A percentile compares a stretch with the other conserved stretches of the same genome.
Conservation (phyloP, 148 eudicot genomes). For the Pouteria glomerata region DNA sequence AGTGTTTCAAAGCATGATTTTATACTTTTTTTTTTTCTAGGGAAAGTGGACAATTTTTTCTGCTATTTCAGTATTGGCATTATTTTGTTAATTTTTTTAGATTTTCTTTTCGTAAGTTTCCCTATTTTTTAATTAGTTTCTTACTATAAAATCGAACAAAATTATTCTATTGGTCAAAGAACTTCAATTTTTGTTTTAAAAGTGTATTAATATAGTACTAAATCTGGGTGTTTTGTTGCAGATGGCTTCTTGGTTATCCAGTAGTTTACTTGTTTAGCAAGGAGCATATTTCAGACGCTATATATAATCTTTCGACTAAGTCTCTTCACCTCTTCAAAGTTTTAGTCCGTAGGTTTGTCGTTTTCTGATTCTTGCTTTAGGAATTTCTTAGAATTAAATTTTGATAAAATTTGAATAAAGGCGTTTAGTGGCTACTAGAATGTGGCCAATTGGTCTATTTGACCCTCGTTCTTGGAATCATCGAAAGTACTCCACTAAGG, state of each 20-base stretch:
- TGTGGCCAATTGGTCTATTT: background rate
- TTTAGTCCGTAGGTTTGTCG: slow-evolving; percentile 55
- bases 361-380: background rate
- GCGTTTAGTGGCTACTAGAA: background rate
- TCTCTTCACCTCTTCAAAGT: slow-evolving; percentile 71
- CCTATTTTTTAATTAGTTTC: too few relatives aligned
- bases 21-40: background rate
- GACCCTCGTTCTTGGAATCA: background rate
- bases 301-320: slow-evolving; percentile 81
- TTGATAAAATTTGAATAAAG: background rate
- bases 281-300: slow-evolving; percentile 66
- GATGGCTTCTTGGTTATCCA: slow-evolving; percentile 99
- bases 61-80: background rate
- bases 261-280: slow-evolving; percentile 74
- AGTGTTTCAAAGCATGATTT: background rate
- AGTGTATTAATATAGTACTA: too few relatives aligned
- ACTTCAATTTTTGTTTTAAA: too few relatives aligned
- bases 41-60: background rate
- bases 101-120: too few relatives aligned
- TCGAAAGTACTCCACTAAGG: background rate
- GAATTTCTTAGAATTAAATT: background rate
- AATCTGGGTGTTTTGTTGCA: slow-evolving; percentile 23
- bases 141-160: too few relatives aligned
- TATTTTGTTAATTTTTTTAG: too few relatives aligned
- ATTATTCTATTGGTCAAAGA: too few relatives aligned